Conservation (phyloP, 495 filamentous ascomycete species). For the Aspergillus coremiiformis region DNA sequence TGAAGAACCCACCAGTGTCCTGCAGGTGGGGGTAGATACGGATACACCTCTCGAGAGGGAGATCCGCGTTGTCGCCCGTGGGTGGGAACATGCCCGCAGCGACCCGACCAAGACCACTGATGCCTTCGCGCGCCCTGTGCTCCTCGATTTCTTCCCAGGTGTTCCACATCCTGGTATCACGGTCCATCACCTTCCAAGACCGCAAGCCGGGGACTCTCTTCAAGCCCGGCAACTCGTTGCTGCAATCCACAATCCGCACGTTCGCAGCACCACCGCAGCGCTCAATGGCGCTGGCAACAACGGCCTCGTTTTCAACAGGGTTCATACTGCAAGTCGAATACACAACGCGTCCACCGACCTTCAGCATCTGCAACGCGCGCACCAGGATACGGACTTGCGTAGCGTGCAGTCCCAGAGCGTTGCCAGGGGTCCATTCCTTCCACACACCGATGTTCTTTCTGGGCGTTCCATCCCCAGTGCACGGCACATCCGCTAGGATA, state of each 20-base stretch:
- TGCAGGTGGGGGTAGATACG: constrained; percentile 90
- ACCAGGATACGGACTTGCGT: constrained; percentile 86
- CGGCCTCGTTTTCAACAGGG: constrained; percentile 95
- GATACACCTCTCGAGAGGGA: constrained; percentile 87
- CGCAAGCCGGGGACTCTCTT: constrained; percentile 66
- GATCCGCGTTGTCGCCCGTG: constrained; percentile 40
- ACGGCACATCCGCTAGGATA: constrained; percentile 93
- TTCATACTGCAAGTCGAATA: constrained; percentile 99
- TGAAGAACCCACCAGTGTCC: constrained; percentile 96
- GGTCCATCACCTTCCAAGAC: constrained; percentile 84
- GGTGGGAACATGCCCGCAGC: constrained; percentile 80
- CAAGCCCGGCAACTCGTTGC: constrained; percentile 63
- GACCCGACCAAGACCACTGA: constrained; percentile 55
- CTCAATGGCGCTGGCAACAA: constrained; percentile 76
- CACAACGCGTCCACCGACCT: constrained; percentile 85
- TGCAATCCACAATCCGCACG: constrained; percentile 76
- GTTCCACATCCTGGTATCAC: constrained; percentile 63
- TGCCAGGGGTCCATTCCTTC: constrained; percentile 86
- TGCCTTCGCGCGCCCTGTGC: constrained; percentile 48
- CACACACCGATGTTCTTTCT: constrained; percentile 89
- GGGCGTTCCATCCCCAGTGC: constrained; percentile 87
- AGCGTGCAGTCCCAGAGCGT: constrained; percentile 73
- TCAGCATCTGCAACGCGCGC: constrained; percentile 91
- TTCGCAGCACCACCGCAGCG: constrained; percentile 79
- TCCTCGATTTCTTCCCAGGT: constrained; percentile 70